Conservation (phyloP, 345 rosid genomes). For the Lumnitzera littorea region DNA sequence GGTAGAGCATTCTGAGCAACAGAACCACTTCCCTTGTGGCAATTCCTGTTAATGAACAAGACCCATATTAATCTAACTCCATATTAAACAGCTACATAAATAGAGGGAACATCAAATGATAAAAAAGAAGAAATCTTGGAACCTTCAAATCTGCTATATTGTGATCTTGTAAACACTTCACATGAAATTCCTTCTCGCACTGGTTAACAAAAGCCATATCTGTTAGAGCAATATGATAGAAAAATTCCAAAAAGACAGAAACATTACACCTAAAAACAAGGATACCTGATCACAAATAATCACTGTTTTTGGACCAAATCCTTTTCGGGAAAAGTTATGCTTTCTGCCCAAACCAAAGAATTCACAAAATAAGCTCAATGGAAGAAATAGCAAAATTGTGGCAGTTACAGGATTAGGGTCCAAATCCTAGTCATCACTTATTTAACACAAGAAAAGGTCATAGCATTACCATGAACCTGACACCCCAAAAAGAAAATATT, state of each 20-base stretch:
- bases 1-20: constrained; percentile 48
- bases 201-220: constrained; percentile 10
- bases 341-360: constrained; percentile 41
- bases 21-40: constrained; percentile 88
- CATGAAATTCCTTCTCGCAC: constrained; percentile 97
- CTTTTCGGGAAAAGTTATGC: constrained; percentile 51
- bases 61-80: no score
- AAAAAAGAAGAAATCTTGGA: constrained; percentile 1
- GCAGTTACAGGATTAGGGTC: no score
- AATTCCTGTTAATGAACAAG: constrained; percentile 45
- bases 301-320: constrained; percentile 80
- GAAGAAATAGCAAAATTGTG: not conserved
- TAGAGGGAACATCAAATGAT: no score
- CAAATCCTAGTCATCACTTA: no score
- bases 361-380: not conserved
- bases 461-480: no score
- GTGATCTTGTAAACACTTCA: constrained; percentile 84
- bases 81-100: no score
- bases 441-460: no score
- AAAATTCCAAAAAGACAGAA: no score
- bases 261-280: constrained; percentile 5
- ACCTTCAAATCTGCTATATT: constrained; percentile 80
- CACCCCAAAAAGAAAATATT: no score
- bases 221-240: not conserved
- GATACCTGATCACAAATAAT: constrained; percentile 90